A percentile compares a stretch with the other conserved stretches of the same genome.
These are phyloP conservation scores for Chlorociboria aeruginascens DNA, from an alignment of 495 filamentous ascomycete species.

Conservation along the genomic window DNA sequence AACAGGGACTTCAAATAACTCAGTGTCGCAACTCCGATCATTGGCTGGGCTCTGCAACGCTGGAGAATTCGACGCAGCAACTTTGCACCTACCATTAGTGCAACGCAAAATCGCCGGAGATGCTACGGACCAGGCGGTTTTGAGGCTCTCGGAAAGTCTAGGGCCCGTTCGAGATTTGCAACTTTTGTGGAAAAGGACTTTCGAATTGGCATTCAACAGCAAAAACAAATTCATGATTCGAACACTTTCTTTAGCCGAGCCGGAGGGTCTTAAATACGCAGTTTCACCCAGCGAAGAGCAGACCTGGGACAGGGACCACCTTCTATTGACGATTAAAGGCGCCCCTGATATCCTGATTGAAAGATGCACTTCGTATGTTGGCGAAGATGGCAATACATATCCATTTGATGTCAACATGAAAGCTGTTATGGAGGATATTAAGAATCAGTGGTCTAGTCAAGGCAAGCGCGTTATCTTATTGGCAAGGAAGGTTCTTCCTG, in stretches of 20 bases:
- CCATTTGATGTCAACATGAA: conserved; percentile 26
- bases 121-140: conserved; percentile 59
- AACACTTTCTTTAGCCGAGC: conserved; percentile 23
- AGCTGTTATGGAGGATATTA: conserved; percentile 32
- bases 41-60: conserved; percentile 54
- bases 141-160: conserved; percentile 50
- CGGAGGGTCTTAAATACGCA: conserved; percentile 23
- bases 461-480: conserved; percentile 53
- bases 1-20: conserved; percentile 6
- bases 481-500: conserved; percentile 37
- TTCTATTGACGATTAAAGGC: conserved; percentile 45
- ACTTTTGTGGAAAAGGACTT: conserved; percentile 39
- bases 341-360: conserved; percentile 49
- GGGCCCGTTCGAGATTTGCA: conserved; percentile 36
- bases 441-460: conserved; percentile 46
- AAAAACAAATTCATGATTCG: conserved; percentile 67
- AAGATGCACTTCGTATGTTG: conserved; percentile 36
- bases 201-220: conserved; percentile 61
- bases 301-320: conserved; percentile 25
- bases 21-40: conserved; percentile 31
- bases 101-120: conserved; percentile 52
- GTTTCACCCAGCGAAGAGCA: conserved; percentile 25
- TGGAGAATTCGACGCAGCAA: conserved; percentile 51
- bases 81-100: conserved; percentile 34
- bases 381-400: conserved; percentile 31